phyloP scores from a whole-genome alignment of 164 flowering plant genomes.

The Piper betle region DNA sequence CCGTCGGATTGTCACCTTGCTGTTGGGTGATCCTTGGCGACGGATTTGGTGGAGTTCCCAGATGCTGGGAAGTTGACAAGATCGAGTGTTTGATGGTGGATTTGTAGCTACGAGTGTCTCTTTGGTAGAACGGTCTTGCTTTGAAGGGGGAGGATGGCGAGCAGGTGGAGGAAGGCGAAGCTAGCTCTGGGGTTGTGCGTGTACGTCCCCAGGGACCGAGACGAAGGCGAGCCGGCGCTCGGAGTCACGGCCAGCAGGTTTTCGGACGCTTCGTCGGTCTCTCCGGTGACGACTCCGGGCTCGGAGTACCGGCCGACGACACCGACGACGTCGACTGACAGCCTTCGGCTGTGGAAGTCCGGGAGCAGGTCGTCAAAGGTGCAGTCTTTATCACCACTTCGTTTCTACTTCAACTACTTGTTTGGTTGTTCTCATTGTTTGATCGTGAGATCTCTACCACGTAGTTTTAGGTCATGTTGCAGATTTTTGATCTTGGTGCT shows the following conservation, averaged over 20 bases:
- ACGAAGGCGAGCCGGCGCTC: slow-evolving; percentile 11
- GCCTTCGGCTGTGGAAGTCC: slow-evolving; percentile 29
- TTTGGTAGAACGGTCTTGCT: not conserved
- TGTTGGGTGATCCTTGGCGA: too few species aligned
- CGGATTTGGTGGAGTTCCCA: too few species aligned
- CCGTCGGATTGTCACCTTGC: too few species aligned
- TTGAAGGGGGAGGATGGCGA: slow-evolving; percentile 32
- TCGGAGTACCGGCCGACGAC: slow-evolving; percentile 1
- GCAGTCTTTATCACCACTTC: slow-evolving; percentile 2
- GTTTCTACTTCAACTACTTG: not conserved
- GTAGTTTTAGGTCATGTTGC: not conserved
- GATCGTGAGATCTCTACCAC: too few species aligned
- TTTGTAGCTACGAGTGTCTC: too few species aligned
- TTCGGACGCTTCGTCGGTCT: slow-evolving; percentile 23
- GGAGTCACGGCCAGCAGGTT: slow-evolving; percentile 15
- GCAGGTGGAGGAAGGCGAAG: slow-evolving; percentile 81
- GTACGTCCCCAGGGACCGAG: slow-evolving; percentile 33
- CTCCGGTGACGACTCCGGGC: slow-evolving; percentile 24
- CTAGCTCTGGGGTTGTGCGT: slow-evolving; percentile 52
- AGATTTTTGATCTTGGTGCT: not conserved
- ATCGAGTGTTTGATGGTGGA: not conserved
- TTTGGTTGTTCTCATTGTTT: not conserved
- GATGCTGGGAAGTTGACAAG: not conserved
- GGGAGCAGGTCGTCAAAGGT: slow-evolving; percentile 67
- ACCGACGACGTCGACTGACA: slow-evolving; percentile 30